Evolutionary conservation across 192 early-diverging fungal species (phyloP), one percentile per base, ranked within the genome.

Genomic region (Globomyces pollinis-pini): DNA sequence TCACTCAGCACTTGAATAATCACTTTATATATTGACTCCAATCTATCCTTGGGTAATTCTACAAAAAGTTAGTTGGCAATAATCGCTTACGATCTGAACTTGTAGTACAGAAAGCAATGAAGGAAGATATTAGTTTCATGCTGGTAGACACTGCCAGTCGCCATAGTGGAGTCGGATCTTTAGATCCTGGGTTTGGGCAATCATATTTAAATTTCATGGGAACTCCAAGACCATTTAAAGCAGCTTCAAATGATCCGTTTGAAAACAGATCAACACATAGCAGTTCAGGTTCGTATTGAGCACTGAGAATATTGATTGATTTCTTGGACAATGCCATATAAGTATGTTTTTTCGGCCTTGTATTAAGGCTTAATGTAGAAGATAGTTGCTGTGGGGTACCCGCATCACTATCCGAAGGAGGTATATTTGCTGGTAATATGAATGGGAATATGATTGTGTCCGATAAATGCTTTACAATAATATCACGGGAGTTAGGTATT

Each of bases 291-390:
- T 81, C 79, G 41, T 88, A 83, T 13, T 83, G 34, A 47, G 67
- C 65, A 1, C 75, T 70, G 11, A 88, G 74, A 15, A 69, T 57
- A 20, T 69, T 62, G 55, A 87, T 78, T 12, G 70, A 75, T 16
- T 66, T 79, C 52, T 88, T 88, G 38, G 84, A 78, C 2, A 93
- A 63, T 0, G 85, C 80, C 73, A 91, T 88, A 60, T 84, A 91
- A 0, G 90, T 92, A 16, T 55, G 30, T 63, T 52, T 18, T 43
- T 69, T 11, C 28, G 23, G 23, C 5, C 2, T 2, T 2, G 65
- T 58, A 38, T 62, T 63, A 33, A 66, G 54, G 43, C 57, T 28
- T 3, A 61, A 45, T 2, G 39, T 7, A 18, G 7, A 12, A 4
- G n/a, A 15, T 4, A 20, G 32, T 9, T 18, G 49, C n/a, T 38